A percentile compares a stretch with the other conserved stretches of the same genome.
Evolutionary conservation across 2,329 filamentous ascomycete species (phyloP).

Genomic region (Diaporthe vaccinii): DNA sequence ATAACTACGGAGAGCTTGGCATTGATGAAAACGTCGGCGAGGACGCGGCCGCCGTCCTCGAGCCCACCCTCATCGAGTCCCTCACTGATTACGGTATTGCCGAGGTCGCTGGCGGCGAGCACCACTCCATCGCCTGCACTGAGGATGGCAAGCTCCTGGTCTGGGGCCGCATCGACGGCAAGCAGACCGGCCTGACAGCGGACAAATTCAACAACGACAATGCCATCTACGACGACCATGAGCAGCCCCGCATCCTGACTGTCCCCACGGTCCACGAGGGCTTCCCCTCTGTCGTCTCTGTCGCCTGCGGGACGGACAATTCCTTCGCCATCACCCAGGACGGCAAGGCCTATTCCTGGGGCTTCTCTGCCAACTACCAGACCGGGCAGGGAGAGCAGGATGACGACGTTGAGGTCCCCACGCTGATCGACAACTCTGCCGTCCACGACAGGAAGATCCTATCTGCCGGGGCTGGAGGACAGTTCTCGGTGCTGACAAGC

Average conservation of each 20-base stretch:
- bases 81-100: slow-evolving; percentile 75
- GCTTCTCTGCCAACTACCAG: slow-evolving; percentile 85
- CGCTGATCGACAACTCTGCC: slow-evolving; percentile 86
- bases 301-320: slow-evolving; percentile 79
- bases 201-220: slow-evolving; percentile 68
- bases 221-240: slow-evolving; percentile 74
- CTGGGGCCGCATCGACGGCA: slow-evolving; percentile 71
- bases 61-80: slow-evolving; percentile 75
- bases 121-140: slow-evolving; percentile 79
- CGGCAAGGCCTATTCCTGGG: slow-evolving; percentile 83
- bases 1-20: slow-evolving; percentile 88
- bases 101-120: slow-evolving; percentile 76
- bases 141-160: slow-evolving; percentile 68
- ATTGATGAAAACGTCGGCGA: slow-evolving; percentile 71
- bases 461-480: slow-evolving; percentile 88
- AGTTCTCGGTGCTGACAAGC: slow-evolving; percentile 78
- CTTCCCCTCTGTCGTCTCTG: slow-evolving; percentile 67
- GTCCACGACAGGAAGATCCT: slow-evolving; percentile 80
- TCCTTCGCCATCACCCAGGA: slow-evolving; percentile 77
- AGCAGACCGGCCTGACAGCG: slow-evolving; percentile 70
- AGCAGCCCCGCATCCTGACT: slow-evolving; percentile 78
- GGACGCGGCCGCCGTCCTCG: slow-evolving; percentile 79
- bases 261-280: slow-evolving; percentile 72
- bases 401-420: slow-evolving; percentile 79
- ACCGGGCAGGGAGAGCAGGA: slow-evolving; percentile 84